Evolutionary conservation across 1,284 basidiomycete species (phyloP), one percentile per base, ranked within the genome.

Genomic region (Earliella scabrosa): DNA sequence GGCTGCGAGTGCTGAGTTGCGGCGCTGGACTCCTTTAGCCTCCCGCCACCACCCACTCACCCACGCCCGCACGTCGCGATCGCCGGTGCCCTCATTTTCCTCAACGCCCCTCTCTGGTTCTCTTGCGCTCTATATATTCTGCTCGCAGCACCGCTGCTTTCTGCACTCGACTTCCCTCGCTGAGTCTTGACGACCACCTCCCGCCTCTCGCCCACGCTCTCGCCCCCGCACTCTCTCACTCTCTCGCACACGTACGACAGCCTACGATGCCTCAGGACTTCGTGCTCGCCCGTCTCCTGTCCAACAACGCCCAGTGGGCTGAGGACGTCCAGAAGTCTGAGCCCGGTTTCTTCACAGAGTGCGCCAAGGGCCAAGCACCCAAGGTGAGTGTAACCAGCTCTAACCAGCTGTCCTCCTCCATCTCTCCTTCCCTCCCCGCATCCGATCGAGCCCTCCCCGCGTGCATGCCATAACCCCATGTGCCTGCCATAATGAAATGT

Each of bases 311-410:
- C 4, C 71, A 73, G 59, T 92, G 88, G 89, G 84, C 88, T 1
- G 68, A 74, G 29, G 80, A 83, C 32, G 82, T 90, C 52, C 63
- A 77, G 36, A 55, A 66, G 18, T 69, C 75, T n/a, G 81, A 92
- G 34, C 85, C 88, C 1, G 74, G 73, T 14, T 90, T 93, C 63
- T 88, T 93, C 54, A 63, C 73, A 6, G 66, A 81, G 58, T 80
- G 76, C 3, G 82, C 86, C 2, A 72, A 83, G 69, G 89, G 87
- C 9, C 93, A 95, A 70, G 64, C 71, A 0, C 92, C 93, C 21
- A 88, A 90, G 77, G 87, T 86, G 60, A 32, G 75, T 47, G 7
- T 18, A 13, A 10, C 32, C 32, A 34, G 32, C 32, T 5, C 32
- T n/a, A n/a, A n/a, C n/a, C n/a, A n/a, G n/a, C n/a, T n/a, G n/a